Conservation (phyloP, 2,329 filamentous ascomycete species). For the Colletotrichum sansevieriae region DNA sequence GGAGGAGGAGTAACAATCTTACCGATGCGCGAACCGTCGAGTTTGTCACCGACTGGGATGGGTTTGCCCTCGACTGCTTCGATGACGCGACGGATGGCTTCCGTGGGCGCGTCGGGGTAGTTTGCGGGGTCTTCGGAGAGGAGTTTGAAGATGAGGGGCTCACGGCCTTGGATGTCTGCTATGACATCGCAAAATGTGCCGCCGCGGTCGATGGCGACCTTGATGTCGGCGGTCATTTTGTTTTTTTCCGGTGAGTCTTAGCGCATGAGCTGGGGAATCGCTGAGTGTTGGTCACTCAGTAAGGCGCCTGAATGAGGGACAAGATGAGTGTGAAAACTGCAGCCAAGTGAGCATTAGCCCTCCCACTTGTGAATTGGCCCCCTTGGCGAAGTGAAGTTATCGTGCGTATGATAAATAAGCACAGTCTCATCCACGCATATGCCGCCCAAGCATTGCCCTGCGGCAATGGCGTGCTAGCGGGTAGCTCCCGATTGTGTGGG, state of each 20-base stretch:
- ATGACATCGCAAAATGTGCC: constrained; percentile 83
- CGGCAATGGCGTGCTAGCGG: constrained; percentile 31
- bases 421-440: constrained; percentile 7
- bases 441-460: constrained; percentile 14
- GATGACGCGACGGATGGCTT: constrained; percentile 77
- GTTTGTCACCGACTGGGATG: constrained; percentile 59
- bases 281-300: not conserved
- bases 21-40: constrained; percentile 52
- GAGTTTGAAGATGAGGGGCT: constrained; percentile 80
- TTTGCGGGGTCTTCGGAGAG: constrained; percentile 80
- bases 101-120: constrained; percentile 78
- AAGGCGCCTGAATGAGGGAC: not conserved
- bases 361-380: not conserved
- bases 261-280: not conserved
- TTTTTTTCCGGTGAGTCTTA: not conserved
- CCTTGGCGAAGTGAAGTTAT: not conserved
- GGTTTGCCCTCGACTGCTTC: constrained; percentile 70
- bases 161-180: constrained; percentile 72
- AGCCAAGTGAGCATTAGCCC: not conserved
- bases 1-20: not conserved
- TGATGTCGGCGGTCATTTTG: constrained; percentile 43
- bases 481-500: constrained; percentile 4
- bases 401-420: constrained; percentile 10
- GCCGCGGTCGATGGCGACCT: constrained; percentile 66
- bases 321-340: not conserved